Conservation (phyloP, 176 grass and related monocot genomes). For the Cenchrus americanus region DNA sequence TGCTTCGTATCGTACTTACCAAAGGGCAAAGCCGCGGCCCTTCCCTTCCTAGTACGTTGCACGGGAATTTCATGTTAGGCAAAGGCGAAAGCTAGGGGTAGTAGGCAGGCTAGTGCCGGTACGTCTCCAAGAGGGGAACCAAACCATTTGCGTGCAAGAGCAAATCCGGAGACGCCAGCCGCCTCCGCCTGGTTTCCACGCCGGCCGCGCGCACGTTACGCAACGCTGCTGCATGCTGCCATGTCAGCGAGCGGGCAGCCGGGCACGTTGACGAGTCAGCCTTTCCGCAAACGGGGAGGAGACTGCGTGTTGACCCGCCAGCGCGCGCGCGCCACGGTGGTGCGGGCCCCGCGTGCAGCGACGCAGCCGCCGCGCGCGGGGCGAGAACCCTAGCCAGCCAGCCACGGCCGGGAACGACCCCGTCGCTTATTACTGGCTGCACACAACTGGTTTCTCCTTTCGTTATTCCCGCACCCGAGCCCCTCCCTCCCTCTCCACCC, state of each 20-base stretch:
- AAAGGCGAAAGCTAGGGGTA: background rate
- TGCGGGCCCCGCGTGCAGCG: slow-evolving; percentile 31
- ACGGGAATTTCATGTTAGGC: background rate
- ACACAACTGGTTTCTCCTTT: slow-evolving; percentile 12
- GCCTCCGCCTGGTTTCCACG: background rate
- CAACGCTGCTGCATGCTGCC: background rate
- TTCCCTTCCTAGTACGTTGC: background rate
- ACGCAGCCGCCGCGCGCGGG: slow-evolving; percentile 34
- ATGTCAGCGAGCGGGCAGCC: background rate
- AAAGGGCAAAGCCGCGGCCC: background rate
- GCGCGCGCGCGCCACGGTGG: background rate
- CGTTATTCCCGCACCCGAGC: slow-evolving; percentile 17
- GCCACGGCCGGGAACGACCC: background rate
- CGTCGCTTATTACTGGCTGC: background rate
- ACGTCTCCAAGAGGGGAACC: background rate
- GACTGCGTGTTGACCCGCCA: slow-evolving; percentile 29
- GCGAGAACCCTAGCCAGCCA: slow-evolving; percentile 39
- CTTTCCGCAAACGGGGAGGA: background rate
- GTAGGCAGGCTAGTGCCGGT: background rate
- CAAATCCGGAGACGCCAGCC: background rate
- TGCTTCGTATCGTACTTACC: too few relatives aligned
- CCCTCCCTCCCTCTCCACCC: background rate
- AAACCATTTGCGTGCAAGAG: background rate
- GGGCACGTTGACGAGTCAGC: background rate
- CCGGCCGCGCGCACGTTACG: background rate